Evolutionary conservation across 2,329 filamentous ascomycete genomes (phyloP).

Genomic region (Zasmidium angulare): DNA sequence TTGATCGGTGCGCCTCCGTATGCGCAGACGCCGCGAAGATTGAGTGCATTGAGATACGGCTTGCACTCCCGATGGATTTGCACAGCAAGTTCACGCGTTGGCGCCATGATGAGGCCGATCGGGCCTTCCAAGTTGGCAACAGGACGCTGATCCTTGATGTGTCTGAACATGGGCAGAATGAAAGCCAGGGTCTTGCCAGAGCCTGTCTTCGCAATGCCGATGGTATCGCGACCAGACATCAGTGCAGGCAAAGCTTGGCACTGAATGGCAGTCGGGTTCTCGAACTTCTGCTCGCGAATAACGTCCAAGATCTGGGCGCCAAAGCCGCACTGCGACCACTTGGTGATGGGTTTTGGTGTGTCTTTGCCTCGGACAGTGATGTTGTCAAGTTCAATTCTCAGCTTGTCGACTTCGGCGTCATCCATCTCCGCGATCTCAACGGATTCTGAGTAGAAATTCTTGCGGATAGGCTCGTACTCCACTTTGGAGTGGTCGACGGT

Average conservation of each 20-base stretch:
- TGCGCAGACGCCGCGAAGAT: conserved; percentile 82
- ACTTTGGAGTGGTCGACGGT: conserved; percentile 82
- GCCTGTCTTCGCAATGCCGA: conserved; percentile 95
- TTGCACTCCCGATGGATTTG: conserved; percentile 96
- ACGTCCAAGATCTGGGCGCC: conserved; percentile 85
- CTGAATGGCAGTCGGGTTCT: conserved; percentile 90
- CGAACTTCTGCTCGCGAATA: conserved; percentile 76
- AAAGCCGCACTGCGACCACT: conserved; percentile 94
- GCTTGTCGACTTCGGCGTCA: conserved; percentile 75
- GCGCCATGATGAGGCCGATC: conserved; percentile 85
- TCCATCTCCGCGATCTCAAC: conserved; percentile 79
- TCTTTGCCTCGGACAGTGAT: conserved; percentile 91
- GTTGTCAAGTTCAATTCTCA: conserved; percentile 86
- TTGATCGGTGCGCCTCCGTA: conserved; percentile 96
- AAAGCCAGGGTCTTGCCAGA: conserved; percentile 98
- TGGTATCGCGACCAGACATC: conserved; percentile 93
- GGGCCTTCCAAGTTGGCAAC: conserved; percentile 84
- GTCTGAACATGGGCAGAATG: conserved; percentile 92
- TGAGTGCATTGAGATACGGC: conserved; percentile 84
- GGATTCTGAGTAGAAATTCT: conserved; percentile 93
- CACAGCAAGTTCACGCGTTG: conserved; percentile 87
- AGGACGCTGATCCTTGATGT: conserved; percentile 89
- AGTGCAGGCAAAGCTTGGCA: conserved; percentile 91
- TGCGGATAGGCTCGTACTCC: conserved; percentile 80
- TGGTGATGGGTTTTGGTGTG: conserved; percentile 88